Base-by-base conservation (phyloP, 179 eudicot species). In the Beta macrorhiza region DNA sequence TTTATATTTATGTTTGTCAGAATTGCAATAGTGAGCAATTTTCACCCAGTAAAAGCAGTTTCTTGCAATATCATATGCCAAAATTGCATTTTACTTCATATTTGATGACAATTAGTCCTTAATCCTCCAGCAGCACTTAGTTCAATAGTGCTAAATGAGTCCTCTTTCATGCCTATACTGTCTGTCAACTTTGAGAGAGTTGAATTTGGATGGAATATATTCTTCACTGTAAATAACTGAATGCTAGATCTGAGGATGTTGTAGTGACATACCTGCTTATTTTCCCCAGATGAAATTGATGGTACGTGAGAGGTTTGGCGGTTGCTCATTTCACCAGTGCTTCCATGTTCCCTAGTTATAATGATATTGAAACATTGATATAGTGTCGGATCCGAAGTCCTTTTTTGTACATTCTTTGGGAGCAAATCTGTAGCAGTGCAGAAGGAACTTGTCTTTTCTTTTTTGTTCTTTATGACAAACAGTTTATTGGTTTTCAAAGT, bases 271-370 rank as follows among this genome's bases (percentile, higher is more conserved):
- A 77, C 81, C 64, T 88, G 86, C 86, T 89, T 90, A 82, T 93
- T 92, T 92, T 90, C 90, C 77, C 98, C 97, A 93, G 97, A 93
- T 93, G 92, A 88, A 78, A 83, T 81, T 90, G 97, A 94, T 86
- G 98, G 93, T 82, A 91, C 98, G 98, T 91, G 97, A 94, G 78
- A 87, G 86, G 82, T 72, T 75, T 77, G 85, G 89, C 90, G 93
- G 86, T 86, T 86, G 90, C 87, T 83, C 79, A 73, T 78, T 83
- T 82, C 82, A 82, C 82, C 89, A 72, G 82, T 83, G 75, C 83
- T 59, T 77, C 84, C 56, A n/a, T 78, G 74, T 79, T 80, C 77
- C 80, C 59, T 80, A 75, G 63, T 74, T 80, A 37, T 47, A 74
- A 69, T 51, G 74, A 47, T 75, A 63, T 59, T 47, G 52, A 55